Base-by-base conservation (phyloP, 192 early-diverging fungal genomes). In the Entophlyctis luteolus region DNA sequence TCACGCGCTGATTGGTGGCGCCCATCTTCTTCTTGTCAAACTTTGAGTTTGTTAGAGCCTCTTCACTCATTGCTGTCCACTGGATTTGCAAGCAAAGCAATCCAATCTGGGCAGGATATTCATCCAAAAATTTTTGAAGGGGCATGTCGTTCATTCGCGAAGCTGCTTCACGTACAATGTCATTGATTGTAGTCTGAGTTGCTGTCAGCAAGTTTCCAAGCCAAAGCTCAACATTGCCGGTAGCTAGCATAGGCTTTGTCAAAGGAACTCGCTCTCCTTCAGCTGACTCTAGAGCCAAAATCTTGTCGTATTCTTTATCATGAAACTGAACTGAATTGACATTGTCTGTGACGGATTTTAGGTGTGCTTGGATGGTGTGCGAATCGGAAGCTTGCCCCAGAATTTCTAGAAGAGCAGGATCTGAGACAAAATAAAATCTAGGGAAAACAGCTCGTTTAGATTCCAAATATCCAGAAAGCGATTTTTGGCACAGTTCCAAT, bases 301-400 rank as follows among this genome's bases (percentile, higher is more conserved):
- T 86, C 65, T 86, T 86, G 74, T 86, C 83, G 57, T 86, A 86
- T 49, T 86, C 85, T 62, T 86, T 86, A 23, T 86, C 85, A 67
- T 86, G 85, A 76, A 86, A 86, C 59, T 79, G 76, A 4, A 79
- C 85, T 18, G 60, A 75, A 39, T 80, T 72, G 3, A 84, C 70
- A 66, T 86, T 86, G 55, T 86, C 85, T 54, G 84, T 84, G 2
- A 86, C 85, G 63, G 74, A 80, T 34, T 82, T 82, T 46, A 86
- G 63, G 48, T 86, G 85, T 2, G 80, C 78, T 54, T 86, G 85
- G 38, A 86, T 86, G 22, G 85, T 86, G 73, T 86, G 85, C 18
- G 85, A 86, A 71, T 86, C 85, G 31, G 75, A 78, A 2, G 85
- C 85, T 58, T 86, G 85, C 25, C 85, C 85, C 5, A 86, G 71